These are phyloP conservation scores for Cladosporium sp. DNA, from an alignment of 2,329 filamentous ascomycete species.

Conservation along the genomic window DNA sequence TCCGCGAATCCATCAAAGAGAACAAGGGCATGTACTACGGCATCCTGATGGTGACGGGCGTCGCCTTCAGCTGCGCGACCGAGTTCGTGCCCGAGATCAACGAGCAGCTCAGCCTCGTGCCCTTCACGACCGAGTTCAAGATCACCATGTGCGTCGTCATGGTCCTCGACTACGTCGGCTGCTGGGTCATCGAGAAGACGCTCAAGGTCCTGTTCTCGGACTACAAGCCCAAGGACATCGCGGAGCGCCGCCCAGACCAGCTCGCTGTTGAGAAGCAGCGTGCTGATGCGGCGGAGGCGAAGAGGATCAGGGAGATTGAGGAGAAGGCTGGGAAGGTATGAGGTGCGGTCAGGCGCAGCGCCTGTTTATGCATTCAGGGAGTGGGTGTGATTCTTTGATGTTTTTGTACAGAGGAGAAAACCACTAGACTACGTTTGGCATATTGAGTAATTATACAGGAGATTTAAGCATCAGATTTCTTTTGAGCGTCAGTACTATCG, in stretches of 20 bases:
- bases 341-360: neutral
- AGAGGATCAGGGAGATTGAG: conserved; percentile 34
- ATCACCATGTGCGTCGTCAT: conserved; percentile 75
- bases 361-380: too few relatives aligned
- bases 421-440: too few relatives aligned
- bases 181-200: conserved; percentile 79
- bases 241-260: conserved; percentile 78
- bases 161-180: conserved; percentile 79
- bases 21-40: conserved; percentile 99
- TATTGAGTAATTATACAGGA: too few relatives aligned
- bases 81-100: conserved; percentile 96
- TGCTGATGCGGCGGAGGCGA: conserved; percentile 47
- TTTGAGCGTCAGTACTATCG: too few relatives aligned
- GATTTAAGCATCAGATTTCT: too few relatives aligned
- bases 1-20: conserved; percentile 91
- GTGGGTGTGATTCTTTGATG: too few relatives aligned
- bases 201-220: conserved; percentile 86
- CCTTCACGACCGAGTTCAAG: conserved; percentile 86
- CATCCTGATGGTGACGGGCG: conserved; percentile 78
- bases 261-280: conserved; percentile 66
- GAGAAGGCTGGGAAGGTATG: conserved; percentile 27
- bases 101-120: conserved; percentile 83
- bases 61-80: conserved; percentile 90
- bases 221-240: conserved; percentile 89
- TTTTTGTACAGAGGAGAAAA: too few relatives aligned